Conservation (phyloP, 805 yeast species). For the Metschnikowia hibisci region DNA sequence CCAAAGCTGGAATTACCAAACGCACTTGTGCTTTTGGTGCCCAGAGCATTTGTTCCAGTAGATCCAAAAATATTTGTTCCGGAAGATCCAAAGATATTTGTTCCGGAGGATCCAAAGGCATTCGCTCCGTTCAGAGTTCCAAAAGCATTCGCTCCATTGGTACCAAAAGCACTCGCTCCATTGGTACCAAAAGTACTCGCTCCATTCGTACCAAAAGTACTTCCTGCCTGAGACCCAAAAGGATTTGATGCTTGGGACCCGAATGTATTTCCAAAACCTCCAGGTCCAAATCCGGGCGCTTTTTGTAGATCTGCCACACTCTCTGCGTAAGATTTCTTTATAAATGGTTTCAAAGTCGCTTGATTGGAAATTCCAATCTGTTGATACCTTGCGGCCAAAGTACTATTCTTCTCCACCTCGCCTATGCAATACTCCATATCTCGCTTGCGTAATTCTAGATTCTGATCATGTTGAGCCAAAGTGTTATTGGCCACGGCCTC, state of each 20-base stretch:
- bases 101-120: background rate
- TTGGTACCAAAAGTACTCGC: slow-evolving; percentile 3
- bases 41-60: background rate
- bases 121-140: background rate
- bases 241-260: background rate
- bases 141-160: background rate
- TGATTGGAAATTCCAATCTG: slow-evolving; percentile 27
- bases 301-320: slow-evolving; percentile 21
- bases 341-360: slow-evolving; percentile 22
- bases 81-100: background rate
- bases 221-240: slow-evolving; percentile 11
- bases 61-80: background rate
- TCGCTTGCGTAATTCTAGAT: slow-evolving; percentile 26
- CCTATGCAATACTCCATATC: slow-evolving; percentile 22
- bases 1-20: slow-evolving; percentile 8
- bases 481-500: slow-evolving; percentile 38
- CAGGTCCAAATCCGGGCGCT: slow-evolving; percentile 4
- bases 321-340: slow-evolving; percentile 26
- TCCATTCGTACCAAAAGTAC: slow-evolving; percentile 2
- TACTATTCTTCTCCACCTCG: slow-evolving; percentile 36
- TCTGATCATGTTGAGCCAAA: slow-evolving; percentile 37
- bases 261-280: slow-evolving; percentile 8
- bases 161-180: slow-evolving; percentile 6
- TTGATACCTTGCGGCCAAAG: slow-evolving; percentile 54
- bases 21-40: background rate